Conservation (phyloP, 305 asterid genomes). For the Fraxinus latifolia region DNA sequence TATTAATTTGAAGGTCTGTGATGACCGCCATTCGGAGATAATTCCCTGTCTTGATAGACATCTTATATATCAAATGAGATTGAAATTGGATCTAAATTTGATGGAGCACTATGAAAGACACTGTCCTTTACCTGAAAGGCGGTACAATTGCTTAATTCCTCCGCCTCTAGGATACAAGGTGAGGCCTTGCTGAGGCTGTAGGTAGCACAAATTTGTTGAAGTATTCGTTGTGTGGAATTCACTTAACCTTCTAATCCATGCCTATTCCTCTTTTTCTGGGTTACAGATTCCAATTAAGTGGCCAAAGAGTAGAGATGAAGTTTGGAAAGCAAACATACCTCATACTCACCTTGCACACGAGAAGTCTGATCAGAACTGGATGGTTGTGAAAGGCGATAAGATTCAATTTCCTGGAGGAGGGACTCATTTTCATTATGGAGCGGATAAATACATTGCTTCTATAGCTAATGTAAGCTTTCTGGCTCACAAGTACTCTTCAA, state of each 20-base stretch:
- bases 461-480: constrained; percentile 64
- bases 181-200: constrained; percentile 11
- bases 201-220: neutral
- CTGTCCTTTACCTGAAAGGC: constrained; percentile 87
- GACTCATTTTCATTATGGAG: constrained; percentile 93
- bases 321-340: constrained; percentile 92
- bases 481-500: neutral
- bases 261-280: constrained; percentile 13
- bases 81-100: constrained; percentile 75
- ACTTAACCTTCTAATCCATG: neutral
- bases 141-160: constrained; percentile 85
- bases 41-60: constrained; percentile 86
- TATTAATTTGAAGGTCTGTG: constrained; percentile 55
- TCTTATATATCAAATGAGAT: constrained; percentile 84
- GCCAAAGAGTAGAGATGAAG: constrained; percentile 91
- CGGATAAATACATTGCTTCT: constrained; percentile 80
- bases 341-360: constrained; percentile 92
- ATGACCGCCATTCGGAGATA: constrained; percentile 79
- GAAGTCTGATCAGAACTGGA: constrained; percentile 93
- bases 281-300: constrained; percentile 74
- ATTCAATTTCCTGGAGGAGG: constrained; percentile 85
- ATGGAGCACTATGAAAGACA: constrained; percentile 98
- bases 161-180: constrained; percentile 96
- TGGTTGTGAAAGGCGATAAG: constrained; percentile 82
- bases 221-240: constrained; percentile 7